Evolutionary conservation across 2,329 filamentous ascomycete genomes (phyloP).

Genomic region (Pyrenophora teres): DNA sequence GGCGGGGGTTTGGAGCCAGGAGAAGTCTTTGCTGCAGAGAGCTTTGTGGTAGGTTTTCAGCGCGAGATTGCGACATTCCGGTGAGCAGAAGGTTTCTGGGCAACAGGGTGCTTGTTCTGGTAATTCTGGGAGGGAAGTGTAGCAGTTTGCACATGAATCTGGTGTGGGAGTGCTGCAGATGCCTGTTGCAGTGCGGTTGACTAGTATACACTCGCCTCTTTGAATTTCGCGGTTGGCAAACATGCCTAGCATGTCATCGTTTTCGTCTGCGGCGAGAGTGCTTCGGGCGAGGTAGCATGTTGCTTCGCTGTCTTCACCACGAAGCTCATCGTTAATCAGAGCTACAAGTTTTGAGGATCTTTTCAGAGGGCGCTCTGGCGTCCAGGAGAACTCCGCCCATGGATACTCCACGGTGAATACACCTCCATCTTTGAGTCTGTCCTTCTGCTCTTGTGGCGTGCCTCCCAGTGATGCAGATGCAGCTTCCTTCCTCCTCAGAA

Average conservation of each 20-base stretch:
- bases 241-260: slow-evolving; percentile 16
- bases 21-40: slow-evolving; percentile 37
- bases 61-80: slow-evolving; percentile 28
- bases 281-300: slow-evolving; percentile 7
- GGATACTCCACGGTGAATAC: slow-evolving; percentile 20
- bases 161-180: slow-evolving; percentile 22
- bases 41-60: slow-evolving; percentile 30
- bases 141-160: slow-evolving; percentile 28
- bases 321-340: slow-evolving; percentile 3
- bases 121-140: slow-evolving; percentile 18
- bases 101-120: slow-evolving; percentile 26
- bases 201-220: slow-evolving; percentile 21
- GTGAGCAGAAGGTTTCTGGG: slow-evolving; percentile 28
- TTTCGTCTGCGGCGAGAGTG: slow-evolving; percentile 1
- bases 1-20: slow-evolving; percentile 23
- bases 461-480: slow-evolving; percentile 11
- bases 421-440: slow-evolving; percentile 20
- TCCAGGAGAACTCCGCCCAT: slow-evolving; percentile 23
- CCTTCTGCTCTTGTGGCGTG: slow-evolving; percentile 13
- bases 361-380: slow-evolving; percentile 7
- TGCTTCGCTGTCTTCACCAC: not conserved
- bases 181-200: slow-evolving; percentile 13
- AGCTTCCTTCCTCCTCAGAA: slow-evolving; percentile 14
- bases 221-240: slow-evolving; percentile 12
- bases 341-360: slow-evolving; percentile 8